Evolutionary conservation across 192 early-diverging fungal genomes (phyloP), one percentile per base, ranked within the genome.

Genomic region (Gamsiella multidivaricata): DNA sequence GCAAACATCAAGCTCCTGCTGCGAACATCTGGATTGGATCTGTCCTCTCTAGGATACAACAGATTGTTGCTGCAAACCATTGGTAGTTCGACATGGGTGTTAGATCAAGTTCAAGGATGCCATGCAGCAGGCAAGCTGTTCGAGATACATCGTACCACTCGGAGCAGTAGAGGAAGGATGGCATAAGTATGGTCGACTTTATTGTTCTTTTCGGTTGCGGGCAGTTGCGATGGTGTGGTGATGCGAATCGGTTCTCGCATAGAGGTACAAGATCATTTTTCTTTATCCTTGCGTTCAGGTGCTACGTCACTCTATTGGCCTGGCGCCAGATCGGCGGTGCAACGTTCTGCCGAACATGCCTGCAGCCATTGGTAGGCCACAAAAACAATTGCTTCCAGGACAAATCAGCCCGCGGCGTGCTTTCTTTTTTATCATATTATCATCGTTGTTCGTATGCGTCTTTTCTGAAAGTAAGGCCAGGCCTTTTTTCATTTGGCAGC

Each of bases 21-120:
- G 3, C 37, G 41, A 3, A 69, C 60, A 46, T 78, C 65, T 18
- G 84, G 85, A 41, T 53, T 79, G 7, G 60, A 65, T 29, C 82
- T 75, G 61, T 94, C 87, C 73, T 93, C 92, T 72, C 88, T 83
- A 53, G 93, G 93, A 70, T 94, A 93, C 63, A 94, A 83, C 79
- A 94, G 81, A 61, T 94, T 94, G 83, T 89, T 90, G 86, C 93
- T 89, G 65, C 3, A 32, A 61, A 26, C 18, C 18, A 28, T n/a
- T 42, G 25, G 28, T n/a, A n/a, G n/a, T n/a, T n/a, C n/a, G 14
- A 54, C 18, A 22, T 3, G 15, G 11, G 29, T 17, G 54, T 65
- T 36, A 64, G 54, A 43, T 33, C n/a, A 50, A 15, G 12, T n/a
- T 7, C 54, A 29, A 36, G 0, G 29, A 50, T 22, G 15, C 42